A percentile compares a stretch with the other conserved stretches of the same genome.
Evolutionary conservation across 768 basidiomycete genomes (phyloP).

Genomic region (Wakefieldia striispora): DNA sequence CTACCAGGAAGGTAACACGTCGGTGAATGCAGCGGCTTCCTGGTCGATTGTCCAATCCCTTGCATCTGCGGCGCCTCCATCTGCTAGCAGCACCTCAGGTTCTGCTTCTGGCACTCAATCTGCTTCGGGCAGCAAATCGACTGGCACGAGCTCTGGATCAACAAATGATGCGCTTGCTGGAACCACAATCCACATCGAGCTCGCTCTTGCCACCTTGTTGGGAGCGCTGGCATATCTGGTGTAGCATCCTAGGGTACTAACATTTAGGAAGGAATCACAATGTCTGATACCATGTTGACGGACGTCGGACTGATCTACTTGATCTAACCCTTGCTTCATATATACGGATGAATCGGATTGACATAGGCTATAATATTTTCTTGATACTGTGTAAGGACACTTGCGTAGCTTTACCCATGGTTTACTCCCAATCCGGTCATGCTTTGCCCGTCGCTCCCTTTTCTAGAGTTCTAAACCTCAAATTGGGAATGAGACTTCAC

Average conservation of each 20-base stretch:
- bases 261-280: too few species aligned
- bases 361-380: not conserved
- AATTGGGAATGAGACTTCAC: too few species aligned
- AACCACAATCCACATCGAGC: constrained; percentile 12
- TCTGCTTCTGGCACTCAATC: constrained; percentile 21
- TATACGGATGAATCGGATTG: not conserved
- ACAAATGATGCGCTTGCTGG: constrained; percentile 11
- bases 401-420: too few species aligned
- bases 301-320: not conserved
- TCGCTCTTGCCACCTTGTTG: constrained; percentile 10
- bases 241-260: constrained; percentile 1
- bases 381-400: not conserved
- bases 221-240: constrained; percentile 17
- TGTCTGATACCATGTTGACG: constrained; percentile 8
- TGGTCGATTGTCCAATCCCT: constrained; percentile 51
- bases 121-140: constrained; percentile 13
- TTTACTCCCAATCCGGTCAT: too few species aligned
- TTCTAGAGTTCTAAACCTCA: too few species aligned
- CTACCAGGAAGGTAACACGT: constrained; percentile 45
- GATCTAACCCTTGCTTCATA: constrained; percentile 1
- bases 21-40: constrained; percentile 42
- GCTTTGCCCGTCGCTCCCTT: too few species aligned
- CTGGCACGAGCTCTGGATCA: constrained; percentile 12
- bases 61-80: constrained; percentile 41
- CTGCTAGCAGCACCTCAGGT: constrained; percentile 16